Evolutionary conservation across 208 protist genomes (phyloP), one percentile per base, ranked within the genome.

Genomic region (Trypanosoma lewisi): DNA sequence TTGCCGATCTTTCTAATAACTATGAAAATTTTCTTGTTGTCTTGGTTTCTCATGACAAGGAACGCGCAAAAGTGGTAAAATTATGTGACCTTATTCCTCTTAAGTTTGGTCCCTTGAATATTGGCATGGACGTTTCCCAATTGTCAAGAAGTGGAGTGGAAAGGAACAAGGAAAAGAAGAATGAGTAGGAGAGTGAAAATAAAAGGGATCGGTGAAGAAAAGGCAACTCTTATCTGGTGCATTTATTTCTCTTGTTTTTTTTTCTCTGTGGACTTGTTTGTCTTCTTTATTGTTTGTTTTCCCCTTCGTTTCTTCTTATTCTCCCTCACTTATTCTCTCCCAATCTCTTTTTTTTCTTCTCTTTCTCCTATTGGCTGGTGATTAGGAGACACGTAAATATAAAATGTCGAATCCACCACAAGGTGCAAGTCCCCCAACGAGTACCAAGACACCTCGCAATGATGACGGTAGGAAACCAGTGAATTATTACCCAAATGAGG

Each of bases 91-190:
- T 89, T 25, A 39, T 92, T 11, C 84, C 85, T 8, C 59, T 71
- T 21, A 83, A 87, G 60, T 95, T 95, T 63, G 85, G 85, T 9
- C 88, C 88, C 23, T 70, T 61, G 0, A 83, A 91, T 50, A 80
- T 92, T 37, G 88, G 88, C 45, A 81, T 94, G 69, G 65, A 90
- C 49, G 52, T 90, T 11, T 47, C 57, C 12, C 39, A 67, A 52
- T 63, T 82, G 25, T 30, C 49, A 39, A 51, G 57, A 7, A n/a
- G n/a, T n/a, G 52, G 42, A 45, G 59, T 42, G 36, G 25, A 48
- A 44, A 0, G 27, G 42, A 39, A 51, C 14, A 23, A 39, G 17
- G 5, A 31, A 30, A 33, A 51, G 45, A 45, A 7, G 4, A 14
- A 28, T 21, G 11, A 74, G 64, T 16, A 64, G n/a, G n/a, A n/a